phyloP scores from a whole-genome alignment of 2,329 filamentous ascomycete genomes.

The Colletotrichum kahawae region DNA sequence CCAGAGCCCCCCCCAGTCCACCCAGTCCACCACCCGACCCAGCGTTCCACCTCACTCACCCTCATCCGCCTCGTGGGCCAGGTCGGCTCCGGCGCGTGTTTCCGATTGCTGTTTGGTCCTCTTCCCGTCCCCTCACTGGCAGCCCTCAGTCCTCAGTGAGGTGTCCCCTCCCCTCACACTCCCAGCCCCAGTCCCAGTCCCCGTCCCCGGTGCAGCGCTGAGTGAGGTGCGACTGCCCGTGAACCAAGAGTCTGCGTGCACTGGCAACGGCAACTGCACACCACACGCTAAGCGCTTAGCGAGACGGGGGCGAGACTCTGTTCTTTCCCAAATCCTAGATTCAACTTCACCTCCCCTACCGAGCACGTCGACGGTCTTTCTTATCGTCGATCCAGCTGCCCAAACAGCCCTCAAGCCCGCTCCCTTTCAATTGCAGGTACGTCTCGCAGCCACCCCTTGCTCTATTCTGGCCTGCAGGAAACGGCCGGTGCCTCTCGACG shows the following conservation, averaged over 20 bases:
- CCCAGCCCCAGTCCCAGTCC: neutral
- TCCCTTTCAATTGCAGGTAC: slow-evolving; percentile 16
- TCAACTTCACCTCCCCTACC: slow-evolving; percentile 13
- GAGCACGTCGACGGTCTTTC: neutral
- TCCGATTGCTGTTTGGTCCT: slow-evolving; percentile 20
- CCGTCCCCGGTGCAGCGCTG: neutral
- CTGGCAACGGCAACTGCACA: neutral
- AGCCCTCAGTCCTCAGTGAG: too few relatives aligned
- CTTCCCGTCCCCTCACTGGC: neutral
- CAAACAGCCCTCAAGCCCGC: neutral
- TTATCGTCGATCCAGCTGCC: slow-evolving; percentile 11
- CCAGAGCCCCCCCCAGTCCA: neutral
- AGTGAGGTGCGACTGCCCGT: neutral
- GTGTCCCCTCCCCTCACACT: neutral
- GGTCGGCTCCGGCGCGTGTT: slow-evolving; percentile 23
- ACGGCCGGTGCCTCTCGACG: neutral
- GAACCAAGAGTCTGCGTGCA: neutral
- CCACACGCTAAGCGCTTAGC: slow-evolving; percentile 31
- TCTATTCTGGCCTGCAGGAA: neutral
- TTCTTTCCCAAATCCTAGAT: slow-evolving; percentile 23
- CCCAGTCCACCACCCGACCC: neutral
- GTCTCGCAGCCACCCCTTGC: neutral
- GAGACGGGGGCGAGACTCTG: slow-evolving; percentile 27
- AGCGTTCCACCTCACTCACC: neutral
- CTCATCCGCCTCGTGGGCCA: neutral